These are phyloP conservation scores for Lecanicillium sp. DNA, from an alignment of 2,329 filamentous ascomycete genomes.

Conservation along the genomic window DNA sequence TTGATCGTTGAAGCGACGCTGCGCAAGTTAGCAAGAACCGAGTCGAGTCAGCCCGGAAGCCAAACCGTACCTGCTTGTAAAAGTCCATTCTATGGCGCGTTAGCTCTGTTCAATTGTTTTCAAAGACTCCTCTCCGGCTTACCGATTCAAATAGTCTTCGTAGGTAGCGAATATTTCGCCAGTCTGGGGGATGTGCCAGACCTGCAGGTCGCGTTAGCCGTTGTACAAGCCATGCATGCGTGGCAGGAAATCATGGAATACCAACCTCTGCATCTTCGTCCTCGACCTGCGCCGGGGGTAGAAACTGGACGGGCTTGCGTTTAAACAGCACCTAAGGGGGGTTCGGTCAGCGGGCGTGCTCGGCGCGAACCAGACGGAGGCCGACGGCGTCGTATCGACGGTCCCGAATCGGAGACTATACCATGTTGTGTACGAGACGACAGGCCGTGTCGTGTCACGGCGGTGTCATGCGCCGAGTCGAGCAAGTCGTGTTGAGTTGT, in stretches of 20 bases:
- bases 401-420: too few species aligned
- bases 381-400: neutral
- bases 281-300: conserved; percentile 64
- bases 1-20: conserved; percentile 90
- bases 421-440: too few species aligned
- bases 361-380: neutral
- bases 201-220: conserved; percentile 44
- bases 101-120: conserved; percentile 5
- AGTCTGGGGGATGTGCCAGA: conserved; percentile 87
- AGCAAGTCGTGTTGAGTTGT: too few species aligned
- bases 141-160: conserved; percentile 81
- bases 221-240: conserved; percentile 14
- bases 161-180: conserved; percentile 86
- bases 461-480: too few species aligned
- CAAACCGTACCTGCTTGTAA: conserved; percentile 69
- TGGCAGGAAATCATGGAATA: conserved; percentile 35
- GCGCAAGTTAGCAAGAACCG: conserved; percentile 14
- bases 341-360: neutral
- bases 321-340: conserved; percentile 78
- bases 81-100: conserved; percentile 68
- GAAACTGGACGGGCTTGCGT: conserved; percentile 84
- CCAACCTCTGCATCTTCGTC: conserved; percentile 83
- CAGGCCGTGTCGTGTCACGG: too few species aligned
- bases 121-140: conserved; percentile 28
- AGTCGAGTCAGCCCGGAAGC: conserved; percentile 18